Evolutionary conservation across 2,329 filamentous ascomycete genomes (phyloP).

Genomic region (Alternaria ventricosa): DNA sequence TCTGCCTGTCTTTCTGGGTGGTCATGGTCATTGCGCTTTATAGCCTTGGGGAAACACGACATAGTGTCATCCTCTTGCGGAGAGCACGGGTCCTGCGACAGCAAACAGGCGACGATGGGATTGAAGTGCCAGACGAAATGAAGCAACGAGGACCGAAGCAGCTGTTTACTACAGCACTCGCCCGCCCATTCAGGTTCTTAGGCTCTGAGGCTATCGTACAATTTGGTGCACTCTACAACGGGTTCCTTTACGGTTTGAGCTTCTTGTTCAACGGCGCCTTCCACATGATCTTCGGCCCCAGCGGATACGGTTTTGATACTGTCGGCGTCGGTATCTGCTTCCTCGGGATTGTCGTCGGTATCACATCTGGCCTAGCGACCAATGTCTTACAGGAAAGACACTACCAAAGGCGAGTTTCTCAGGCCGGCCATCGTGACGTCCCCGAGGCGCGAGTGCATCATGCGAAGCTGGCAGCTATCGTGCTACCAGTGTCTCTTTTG

Average conservation of each 20-base stretch:
- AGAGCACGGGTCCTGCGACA: slow-evolving; percentile 42
- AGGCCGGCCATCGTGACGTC: slow-evolving; percentile 41
- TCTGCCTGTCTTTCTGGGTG: slow-evolving; percentile 54
- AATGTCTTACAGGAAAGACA: slow-evolving; percentile 56
- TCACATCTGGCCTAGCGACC: slow-evolving; percentile 52
- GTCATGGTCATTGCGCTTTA: slow-evolving; percentile 49
- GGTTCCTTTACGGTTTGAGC: slow-evolving; percentile 57
- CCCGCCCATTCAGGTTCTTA: slow-evolving; percentile 57
- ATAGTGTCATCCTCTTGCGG: slow-evolving; percentile 53
- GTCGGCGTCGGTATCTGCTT: slow-evolving; percentile 52
- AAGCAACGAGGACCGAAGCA: slow-evolving; percentile 48
- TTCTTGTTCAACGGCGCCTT: slow-evolving; percentile 61
- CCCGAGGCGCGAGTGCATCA: slow-evolving; percentile 54
- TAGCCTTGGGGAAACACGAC: slow-evolving; percentile 52
- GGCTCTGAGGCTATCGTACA: slow-evolving; percentile 57
- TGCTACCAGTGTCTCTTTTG: slow-evolving; percentile 43
- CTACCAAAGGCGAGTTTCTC: slow-evolving; percentile 47
- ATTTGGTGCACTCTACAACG: slow-evolving; percentile 58
- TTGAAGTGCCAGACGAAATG: slow-evolving; percentile 48
- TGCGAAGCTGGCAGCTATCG: slow-evolving; percentile 50
- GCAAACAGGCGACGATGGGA: slow-evolving; percentile 26
- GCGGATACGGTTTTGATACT: slow-evolving; percentile 52
- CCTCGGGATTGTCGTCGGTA: slow-evolving; percentile 50
- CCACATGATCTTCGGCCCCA: slow-evolving; percentile 55
- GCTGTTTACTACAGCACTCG: slow-evolving; percentile 52